A percentile compares a stretch with the other conserved stretches of the same genome.
Conservation (phyloP, 1,284 basidiomycete genomes). For the Malassezia obtusa region DNA sequence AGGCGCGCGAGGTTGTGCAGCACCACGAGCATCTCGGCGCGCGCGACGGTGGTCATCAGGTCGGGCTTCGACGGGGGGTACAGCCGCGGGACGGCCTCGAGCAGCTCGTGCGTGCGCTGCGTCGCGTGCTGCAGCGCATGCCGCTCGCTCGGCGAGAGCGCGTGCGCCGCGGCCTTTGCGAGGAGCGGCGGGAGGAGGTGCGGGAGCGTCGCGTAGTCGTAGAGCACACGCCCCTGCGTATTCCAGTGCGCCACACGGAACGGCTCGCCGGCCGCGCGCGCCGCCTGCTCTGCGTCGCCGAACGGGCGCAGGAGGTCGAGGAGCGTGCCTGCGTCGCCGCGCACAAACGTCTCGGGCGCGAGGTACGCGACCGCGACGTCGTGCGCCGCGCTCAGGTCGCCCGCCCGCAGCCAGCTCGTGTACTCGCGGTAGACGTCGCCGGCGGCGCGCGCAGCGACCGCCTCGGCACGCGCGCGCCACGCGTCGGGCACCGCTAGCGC, state of each 20-base stretch:
- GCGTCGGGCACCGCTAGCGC: constrained; percentile 67
- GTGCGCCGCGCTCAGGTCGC: constrained; percentile 65
- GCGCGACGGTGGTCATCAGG: constrained; percentile 52
- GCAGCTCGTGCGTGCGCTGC: constrained; percentile 38
- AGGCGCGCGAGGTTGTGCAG: constrained; percentile 59
- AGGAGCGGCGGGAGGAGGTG: constrained; percentile 58
- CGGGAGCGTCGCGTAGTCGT: constrained; percentile 49
- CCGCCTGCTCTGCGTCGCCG: constrained; percentile 51
- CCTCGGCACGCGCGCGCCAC: constrained; percentile 84
- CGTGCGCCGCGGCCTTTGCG: constrained; percentile 46
- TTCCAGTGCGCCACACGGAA: constrained; percentile 40
- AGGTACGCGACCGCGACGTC: constrained; percentile 68
- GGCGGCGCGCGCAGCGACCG: constrained; percentile 55
- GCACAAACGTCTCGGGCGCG: constrained; percentile 78
- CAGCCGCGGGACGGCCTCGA: constrained; percentile 53
- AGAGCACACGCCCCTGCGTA: constrained; percentile 36
- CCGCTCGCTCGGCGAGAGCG: constrained; percentile 14
- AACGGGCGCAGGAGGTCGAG: constrained; percentile 64
- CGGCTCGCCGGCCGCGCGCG: constrained; percentile 53
- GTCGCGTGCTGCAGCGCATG: constrained; percentile 64
- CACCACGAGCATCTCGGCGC: constrained; percentile 62
- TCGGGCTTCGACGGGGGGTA: constrained; percentile 55
- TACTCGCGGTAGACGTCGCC: constrained; percentile 68
- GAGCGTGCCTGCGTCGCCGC: constrained; percentile 67
- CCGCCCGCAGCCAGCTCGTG: constrained; percentile 64